Evolutionary conservation across 495 filamentous ascomycete species (phyloP).

Genomic region (Daldinia childiae): DNA sequence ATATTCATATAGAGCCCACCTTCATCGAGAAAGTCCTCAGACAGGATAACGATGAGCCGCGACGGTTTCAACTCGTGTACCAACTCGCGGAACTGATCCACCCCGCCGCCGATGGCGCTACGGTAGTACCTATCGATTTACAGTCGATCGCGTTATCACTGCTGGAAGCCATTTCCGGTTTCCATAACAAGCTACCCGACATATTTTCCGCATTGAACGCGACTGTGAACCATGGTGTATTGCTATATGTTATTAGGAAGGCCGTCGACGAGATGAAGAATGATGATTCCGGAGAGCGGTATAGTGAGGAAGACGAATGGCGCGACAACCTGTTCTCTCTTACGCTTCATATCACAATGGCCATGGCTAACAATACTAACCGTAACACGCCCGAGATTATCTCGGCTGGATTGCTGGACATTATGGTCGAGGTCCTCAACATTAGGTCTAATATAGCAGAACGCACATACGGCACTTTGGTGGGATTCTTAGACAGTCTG

Average conservation of each 20-base stretch:
- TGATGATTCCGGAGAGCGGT: slow-evolving; percentile 66
- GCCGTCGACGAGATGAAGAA: slow-evolving; percentile 80
- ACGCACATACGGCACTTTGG: slow-evolving; percentile 78
- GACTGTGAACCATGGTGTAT: slow-evolving; percentile 93
- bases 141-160: slow-evolving; percentile 86
- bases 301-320: slow-evolving; percentile 78
- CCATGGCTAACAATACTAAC: slow-evolving; percentile 71
- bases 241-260: slow-evolving; percentile 93
- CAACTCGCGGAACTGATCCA: slow-evolving; percentile 93
- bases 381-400: slow-evolving; percentile 69
- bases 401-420: slow-evolving; percentile 84
- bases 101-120: slow-evolving; percentile 71
- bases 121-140: slow-evolving; percentile 71
- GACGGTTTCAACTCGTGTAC: slow-evolving; percentile 87
- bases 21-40: slow-evolving; percentile 87
- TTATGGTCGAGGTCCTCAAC: slow-evolving; percentile 88
- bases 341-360: slow-evolving; percentile 76
- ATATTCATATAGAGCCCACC: slow-evolving; percentile 78
- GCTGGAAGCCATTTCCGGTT: slow-evolving; percentile 81
- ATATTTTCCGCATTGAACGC: slow-evolving; percentile 86
- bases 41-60: slow-evolving; percentile 89
- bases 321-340: slow-evolving; percentile 86
- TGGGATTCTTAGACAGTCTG: slow-evolving; percentile 86
- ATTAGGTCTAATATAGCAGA: slow-evolving; percentile 84
- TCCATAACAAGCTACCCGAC: slow-evolving; percentile 78